Evolutionary conservation across 768 basidiomycete species (phyloP).

Genomic region (Mycena metata): DNA sequence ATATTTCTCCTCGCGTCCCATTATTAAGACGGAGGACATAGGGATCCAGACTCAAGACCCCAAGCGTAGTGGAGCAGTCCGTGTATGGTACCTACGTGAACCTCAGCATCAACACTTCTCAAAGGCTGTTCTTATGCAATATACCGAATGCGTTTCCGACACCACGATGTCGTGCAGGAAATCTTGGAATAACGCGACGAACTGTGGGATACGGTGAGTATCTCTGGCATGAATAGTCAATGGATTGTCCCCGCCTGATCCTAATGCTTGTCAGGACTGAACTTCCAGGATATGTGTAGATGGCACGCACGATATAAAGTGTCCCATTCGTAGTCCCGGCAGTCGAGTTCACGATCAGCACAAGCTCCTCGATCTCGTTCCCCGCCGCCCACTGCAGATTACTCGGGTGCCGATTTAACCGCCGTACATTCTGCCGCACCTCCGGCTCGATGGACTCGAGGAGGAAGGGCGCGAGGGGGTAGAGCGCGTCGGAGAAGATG

Average conservation of each 20-base stretch:
- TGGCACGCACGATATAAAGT: too few species aligned
- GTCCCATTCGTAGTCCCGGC: too few species aligned
- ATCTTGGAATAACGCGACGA: conserved; percentile 51
- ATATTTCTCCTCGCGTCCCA: conserved; percentile 65
- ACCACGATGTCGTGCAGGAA: conserved; percentile 63
- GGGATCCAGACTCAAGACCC: conserved; percentile 69
- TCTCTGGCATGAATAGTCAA: too few species aligned
- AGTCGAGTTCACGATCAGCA: conserved; percentile 48
- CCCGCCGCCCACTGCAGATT: conserved; percentile 72
- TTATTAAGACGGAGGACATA: conserved; percentile 65
- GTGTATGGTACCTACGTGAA: conserved; percentile 64
- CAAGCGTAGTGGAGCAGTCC: conserved; percentile 70
- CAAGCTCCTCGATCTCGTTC: conserved; percentile 73
- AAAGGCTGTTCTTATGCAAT: too few species aligned
- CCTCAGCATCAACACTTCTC: too few species aligned
- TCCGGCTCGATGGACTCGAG: conserved; percentile 66
- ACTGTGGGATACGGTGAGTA: too few species aligned
- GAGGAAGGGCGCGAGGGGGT: conserved; percentile 67
- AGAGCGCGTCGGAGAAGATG: conserved; percentile 69
- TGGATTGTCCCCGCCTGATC: too few species aligned
- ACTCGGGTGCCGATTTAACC: conserved; percentile 70
- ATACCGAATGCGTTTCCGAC: conserved; percentile 64
- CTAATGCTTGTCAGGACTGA: too few species aligned
- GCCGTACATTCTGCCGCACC: conserved; percentile 69
- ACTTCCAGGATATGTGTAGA: too few species aligned